Conservation (phyloP, 345 rosid species). For the Laguncularia racemosa region DNA sequence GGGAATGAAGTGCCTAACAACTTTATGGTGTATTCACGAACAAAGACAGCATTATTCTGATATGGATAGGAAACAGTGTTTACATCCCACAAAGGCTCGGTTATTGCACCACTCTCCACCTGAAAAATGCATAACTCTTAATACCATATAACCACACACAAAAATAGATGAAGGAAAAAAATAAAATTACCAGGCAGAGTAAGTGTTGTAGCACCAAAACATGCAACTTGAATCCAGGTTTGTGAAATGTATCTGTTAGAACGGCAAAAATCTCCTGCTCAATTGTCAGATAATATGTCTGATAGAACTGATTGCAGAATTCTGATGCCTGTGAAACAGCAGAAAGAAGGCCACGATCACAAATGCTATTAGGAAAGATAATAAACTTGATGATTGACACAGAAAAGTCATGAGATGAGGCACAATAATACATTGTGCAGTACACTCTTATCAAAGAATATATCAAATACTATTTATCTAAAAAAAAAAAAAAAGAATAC, state of each 20-base stretch:
- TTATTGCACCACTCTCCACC: constrained; percentile 75
- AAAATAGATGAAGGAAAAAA: background rate
- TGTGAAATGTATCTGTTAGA: constrained; percentile 92
- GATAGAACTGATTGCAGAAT: constrained; percentile 85
- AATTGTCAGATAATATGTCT: constrained; percentile 49
- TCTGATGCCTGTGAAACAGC: constrained; percentile 39
- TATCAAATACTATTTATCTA: too few species aligned
- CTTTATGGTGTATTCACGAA: constrained; percentile 89
- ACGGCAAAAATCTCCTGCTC: constrained; percentile 99
- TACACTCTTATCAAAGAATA: too few species aligned
- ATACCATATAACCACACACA: background rate
- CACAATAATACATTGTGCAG: too few species aligned
- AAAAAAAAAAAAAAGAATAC: too few species aligned
- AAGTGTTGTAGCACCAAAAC: constrained; percentile 82
- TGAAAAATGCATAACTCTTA: constrained; percentile 19
- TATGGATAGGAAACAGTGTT: constrained; percentile 62
- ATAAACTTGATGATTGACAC: too few species aligned
- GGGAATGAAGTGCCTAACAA: constrained; percentile 90
- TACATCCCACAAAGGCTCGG: constrained; percentile 94
- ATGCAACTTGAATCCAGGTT: constrained; percentile 98
- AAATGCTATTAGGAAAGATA: background rate
- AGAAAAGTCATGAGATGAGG: too few species aligned
- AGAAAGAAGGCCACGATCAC: constrained; percentile 8
- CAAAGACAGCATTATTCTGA: constrained; percentile 67
- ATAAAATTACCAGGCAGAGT: constrained; percentile 60